These are phyloP conservation scores for Ophiostoma perfectum DNA, from an alignment of 2,329 filamentous ascomycete species.

Conservation along the genomic window DNA sequence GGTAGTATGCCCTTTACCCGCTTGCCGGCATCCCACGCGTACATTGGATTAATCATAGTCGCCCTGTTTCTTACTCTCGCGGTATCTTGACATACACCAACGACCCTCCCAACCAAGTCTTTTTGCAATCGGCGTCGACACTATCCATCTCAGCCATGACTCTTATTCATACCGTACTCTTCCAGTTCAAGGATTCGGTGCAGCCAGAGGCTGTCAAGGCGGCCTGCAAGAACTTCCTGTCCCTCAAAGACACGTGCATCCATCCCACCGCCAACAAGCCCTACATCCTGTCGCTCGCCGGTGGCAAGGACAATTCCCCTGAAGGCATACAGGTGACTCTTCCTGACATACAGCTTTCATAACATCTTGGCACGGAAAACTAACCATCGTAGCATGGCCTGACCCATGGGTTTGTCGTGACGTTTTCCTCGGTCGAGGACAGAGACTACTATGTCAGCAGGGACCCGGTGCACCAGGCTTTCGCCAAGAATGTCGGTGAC, in stretches of 20 bases:
- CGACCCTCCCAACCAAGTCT: not conserved
- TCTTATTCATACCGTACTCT: slow-evolving; percentile 21
- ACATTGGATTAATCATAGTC: not conserved
- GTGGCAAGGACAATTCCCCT: slow-evolving; percentile 55
- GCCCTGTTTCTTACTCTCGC: not conserved
- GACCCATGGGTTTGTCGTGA: slow-evolving; percentile 61
- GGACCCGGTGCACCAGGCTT: slow-evolving; percentile 58
- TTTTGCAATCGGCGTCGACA: not conserved
- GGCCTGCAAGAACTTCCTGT: slow-evolving; percentile 33
- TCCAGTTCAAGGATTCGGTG: slow-evolving; percentile 16
- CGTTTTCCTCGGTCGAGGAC: slow-evolving; percentile 59
- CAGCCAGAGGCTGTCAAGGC: slow-evolving; percentile 1
- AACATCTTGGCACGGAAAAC: not conserved
- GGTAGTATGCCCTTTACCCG: too few species aligned
- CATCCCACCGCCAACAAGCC: slow-evolving; percentile 53
- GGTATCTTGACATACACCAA: not conserved
- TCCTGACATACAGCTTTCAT: slow-evolving; percentile 17
- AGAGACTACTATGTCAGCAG: slow-evolving; percentile 60
- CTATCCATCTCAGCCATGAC: slow-evolving; percentile 13
- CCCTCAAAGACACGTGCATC: slow-evolving; percentile 52
- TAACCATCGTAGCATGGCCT: slow-evolving; percentile 46
- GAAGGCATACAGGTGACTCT: slow-evolving; percentile 48
- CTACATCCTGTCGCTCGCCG: slow-evolving; percentile 54
- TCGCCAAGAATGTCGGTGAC: slow-evolving; percentile 32
- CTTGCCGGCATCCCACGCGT: not conserved